Evolutionary conservation across 257 asterid species (phyloP), one percentile per base, ranked within the genome.

Genomic region (Cordia subcordata): DNA sequence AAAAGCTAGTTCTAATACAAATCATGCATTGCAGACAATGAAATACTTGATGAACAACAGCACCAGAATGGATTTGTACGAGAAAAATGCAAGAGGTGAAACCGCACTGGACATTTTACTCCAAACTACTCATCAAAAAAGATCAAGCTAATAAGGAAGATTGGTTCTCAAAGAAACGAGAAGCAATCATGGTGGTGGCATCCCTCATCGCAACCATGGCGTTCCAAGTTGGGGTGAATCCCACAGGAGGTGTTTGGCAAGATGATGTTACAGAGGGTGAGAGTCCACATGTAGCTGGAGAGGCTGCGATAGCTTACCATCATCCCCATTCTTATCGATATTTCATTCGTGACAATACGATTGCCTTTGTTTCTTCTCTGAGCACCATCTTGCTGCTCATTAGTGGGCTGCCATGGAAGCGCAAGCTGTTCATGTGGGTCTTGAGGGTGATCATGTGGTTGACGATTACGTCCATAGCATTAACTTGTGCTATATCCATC

Each of bases 281-380:
- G 35, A 47, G 38, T 1, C 71, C 67, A 11, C 76, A 68, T 62
- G 50, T 39, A 12, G 80, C 78, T 0, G 81, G 79, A 18, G 82
- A 76, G 18, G 55, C 80, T 0, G 40, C 74, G 38, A 74, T 77
- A 77, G 73, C 81, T 0, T 27, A 71, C 27, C 23, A 32, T 1
- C 63, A 63, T 53, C 71, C 79, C 0, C 57, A 18, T 17, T 45
- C 53, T 0, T 80, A 35, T 15, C 61, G 50, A 47, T 62, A 10
- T 49, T 70, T 71, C 66, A 50, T 71, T 18, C 65, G 68, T 0
- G 22, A 64, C 49, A 80, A 80, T 19, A 71, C 79, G 0, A 20
- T 74, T 10, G 75, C 75, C 18, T 80, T 77, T 2, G 73, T 77
- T 44, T 62, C 81, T 8, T 71, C 82, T 10, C 76, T 77, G 1